Conservation (phyloP, 768 basidiomycete species). For the Russula virescens region DNA sequence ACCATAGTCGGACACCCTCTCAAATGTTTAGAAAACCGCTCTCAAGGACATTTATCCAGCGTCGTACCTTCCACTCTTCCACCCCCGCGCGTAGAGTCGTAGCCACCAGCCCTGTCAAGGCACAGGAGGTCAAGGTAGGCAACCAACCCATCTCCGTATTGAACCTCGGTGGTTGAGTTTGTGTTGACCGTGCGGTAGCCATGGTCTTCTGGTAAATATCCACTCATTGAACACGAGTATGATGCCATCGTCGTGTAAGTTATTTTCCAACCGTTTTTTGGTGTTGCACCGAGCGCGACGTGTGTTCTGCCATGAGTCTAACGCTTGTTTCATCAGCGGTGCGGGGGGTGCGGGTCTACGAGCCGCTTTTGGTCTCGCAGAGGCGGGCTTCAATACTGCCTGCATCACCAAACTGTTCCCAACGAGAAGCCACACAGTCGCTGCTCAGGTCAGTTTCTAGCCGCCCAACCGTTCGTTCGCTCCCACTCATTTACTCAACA, state of each 20-base stretch:
- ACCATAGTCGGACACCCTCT: constrained; percentile 19
- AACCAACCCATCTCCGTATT: constrained; percentile 4
- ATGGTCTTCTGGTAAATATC: constrained; percentile 85
- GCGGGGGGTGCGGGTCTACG: constrained; percentile 97
- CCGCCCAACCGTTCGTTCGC: not conserved
- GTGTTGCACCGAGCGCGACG: not conserved
- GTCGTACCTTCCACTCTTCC: constrained; percentile 60
- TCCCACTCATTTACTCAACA: not conserved
- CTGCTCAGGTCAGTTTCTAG: constrained; percentile 70
- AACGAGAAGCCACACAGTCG: constrained; percentile 96
- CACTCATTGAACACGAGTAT: constrained; percentile 97
- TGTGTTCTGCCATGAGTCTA: not conserved
- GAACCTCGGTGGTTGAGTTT: constrained; percentile 13
- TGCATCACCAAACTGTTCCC: constrained; percentile 99
- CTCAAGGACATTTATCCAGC: constrained; percentile 45
- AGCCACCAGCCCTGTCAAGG: constrained; percentile 69
- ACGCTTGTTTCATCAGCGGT: constrained; percentile 49
- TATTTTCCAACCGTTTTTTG: not conserved
- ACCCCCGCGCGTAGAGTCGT: constrained; percentile 53
- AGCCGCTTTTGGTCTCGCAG: constrained; percentile 97
- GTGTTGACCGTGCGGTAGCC: constrained; percentile 37
- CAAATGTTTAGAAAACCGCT: constrained; percentile 63
- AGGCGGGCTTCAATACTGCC: constrained; percentile 97
- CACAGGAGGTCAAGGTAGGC: constrained; percentile 73
- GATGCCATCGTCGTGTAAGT: constrained; percentile 98